Percentiles rank a stretch among this genome's conserved stretches.
These are phyloP conservation scores for Pythium dissotocum DNA, from an alignment of 352 stramenopile genomes.

Conservation along the genomic window DNA sequence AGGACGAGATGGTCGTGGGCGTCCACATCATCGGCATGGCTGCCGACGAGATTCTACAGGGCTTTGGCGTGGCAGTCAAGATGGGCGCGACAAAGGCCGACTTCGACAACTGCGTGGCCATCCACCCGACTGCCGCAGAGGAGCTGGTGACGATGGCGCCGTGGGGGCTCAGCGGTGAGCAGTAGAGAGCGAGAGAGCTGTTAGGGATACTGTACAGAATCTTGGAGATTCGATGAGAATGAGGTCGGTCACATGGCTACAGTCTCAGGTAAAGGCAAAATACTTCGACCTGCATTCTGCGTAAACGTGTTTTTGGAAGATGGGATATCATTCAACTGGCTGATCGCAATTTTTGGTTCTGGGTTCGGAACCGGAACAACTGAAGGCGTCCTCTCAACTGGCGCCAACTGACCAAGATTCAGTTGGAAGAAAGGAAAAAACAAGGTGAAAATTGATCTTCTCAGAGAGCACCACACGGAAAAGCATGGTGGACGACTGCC, in stretches of 20 bases:
- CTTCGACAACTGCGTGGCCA: slow-evolving; percentile 95
- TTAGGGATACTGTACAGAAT: slow-evolving; percentile 2
- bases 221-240: slow-evolving; percentile 21
- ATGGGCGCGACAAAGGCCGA: slow-evolving; percentile 98
- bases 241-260: slow-evolving; percentile 14
- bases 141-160: slow-evolving; percentile 96
- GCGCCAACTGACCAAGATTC: not conserved
- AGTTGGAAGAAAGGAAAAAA: not conserved
- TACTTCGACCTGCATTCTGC: slow-evolving; percentile 1
- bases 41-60: slow-evolving; percentile 98
- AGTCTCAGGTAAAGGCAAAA: slow-evolving; percentile 1
- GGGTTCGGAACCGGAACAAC: not conserved
- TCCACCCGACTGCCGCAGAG: slow-evolving; percentile 96
- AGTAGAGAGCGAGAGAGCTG: slow-evolving; percentile 1
- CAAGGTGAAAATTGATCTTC: not conserved
- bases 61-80: slow-evolving; percentile 98
- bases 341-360: not conserved
- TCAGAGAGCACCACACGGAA: too few relatives aligned
- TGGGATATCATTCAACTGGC: not conserved
- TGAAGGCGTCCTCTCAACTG: not conserved
- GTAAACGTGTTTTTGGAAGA: not conserved
- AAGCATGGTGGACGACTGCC: too few relatives aligned
- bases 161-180: slow-evolving; percentile 34
- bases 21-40: slow-evolving; percentile 95
- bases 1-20: slow-evolving; percentile 94